Conservation (phyloP, 352 stramenopile species). For the Phytophthora constricta region DNA sequence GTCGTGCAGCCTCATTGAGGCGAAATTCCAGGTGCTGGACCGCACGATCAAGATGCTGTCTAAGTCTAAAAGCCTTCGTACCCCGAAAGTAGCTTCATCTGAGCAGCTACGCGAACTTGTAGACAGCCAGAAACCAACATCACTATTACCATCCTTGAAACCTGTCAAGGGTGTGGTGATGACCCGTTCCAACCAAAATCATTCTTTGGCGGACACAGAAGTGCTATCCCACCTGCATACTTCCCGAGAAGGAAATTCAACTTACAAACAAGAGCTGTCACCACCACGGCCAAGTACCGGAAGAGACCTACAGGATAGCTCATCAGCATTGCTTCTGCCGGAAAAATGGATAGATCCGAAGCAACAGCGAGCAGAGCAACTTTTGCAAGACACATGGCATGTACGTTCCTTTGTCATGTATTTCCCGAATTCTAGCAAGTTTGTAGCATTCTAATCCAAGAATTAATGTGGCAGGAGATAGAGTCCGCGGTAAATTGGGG, state of each 20-base stretch:
- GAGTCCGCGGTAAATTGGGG: conserved; percentile 33
- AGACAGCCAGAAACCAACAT: conserved; percentile 36
- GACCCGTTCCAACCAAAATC: conserved; percentile 13
- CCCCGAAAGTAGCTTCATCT: conserved; percentile 45
- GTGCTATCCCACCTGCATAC: conserved; percentile 16
- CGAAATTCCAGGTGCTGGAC: conserved; percentile 70
- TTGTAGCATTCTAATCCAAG: neutral
- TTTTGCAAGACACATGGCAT: conserved; percentile 46
- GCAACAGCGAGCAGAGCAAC: conserved; percentile 37
- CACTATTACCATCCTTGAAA: conserved; percentile 23
- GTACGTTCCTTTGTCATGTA: conserved; percentile 15
- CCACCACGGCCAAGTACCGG: conserved; percentile 20
- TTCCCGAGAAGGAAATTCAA: conserved; percentile 14
- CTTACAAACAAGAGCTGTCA: neutral
- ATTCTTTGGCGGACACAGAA: neutral
- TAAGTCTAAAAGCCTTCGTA: conserved; percentile 31
- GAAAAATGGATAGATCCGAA: conserved; percentile 46
- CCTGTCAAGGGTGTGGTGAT: conserved; percentile 6
- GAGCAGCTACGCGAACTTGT: conserved; percentile 61
- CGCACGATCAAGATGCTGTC: conserved; percentile 54
- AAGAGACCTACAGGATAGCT: conserved; percentile 11
- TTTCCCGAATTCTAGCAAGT: neutral
- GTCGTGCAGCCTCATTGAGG: conserved; percentile 71
- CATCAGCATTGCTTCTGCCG: neutral
- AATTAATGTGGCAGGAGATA: conserved; percentile 24